phyloP scores from a whole-genome alignment of 2,329 filamentous ascomycete genomes.

The Aspergillus ochraceus region DNA sequence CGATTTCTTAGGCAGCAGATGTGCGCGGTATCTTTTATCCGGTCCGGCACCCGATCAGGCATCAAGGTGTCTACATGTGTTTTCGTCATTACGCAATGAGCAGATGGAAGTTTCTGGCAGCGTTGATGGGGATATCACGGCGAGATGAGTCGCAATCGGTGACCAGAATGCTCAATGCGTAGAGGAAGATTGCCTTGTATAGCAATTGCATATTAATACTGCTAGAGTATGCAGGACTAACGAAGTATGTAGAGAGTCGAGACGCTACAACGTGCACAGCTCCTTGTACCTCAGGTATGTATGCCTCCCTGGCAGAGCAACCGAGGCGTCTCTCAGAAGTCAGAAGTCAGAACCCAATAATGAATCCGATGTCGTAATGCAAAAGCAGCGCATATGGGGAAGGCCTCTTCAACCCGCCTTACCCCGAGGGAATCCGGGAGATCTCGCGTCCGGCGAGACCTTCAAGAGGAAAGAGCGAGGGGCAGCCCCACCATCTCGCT shows the following conservation, averaged over 20 bases:
- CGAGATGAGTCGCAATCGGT: too few relatives aligned
- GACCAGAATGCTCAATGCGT: too few relatives aligned
- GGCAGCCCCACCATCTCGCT: conserved; percentile 37
- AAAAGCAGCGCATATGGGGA: not conserved
- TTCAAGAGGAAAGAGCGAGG: conserved; percentile 9
- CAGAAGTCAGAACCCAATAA: not conserved
- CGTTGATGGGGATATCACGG: not conserved
- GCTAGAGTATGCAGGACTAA: too few relatives aligned
- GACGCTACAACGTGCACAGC: too few relatives aligned
- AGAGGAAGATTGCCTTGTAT: too few relatives aligned
- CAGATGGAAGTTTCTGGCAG: conserved; percentile 16
- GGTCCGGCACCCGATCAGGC: conserved; percentile 16
- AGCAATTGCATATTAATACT: too few relatives aligned
- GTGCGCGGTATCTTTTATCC: conserved; percentile 10
- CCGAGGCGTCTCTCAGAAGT: not conserved
- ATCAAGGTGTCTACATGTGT: conserved; percentile 17
- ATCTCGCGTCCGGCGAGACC: conserved; percentile 31
- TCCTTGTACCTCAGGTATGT: too few relatives aligned
- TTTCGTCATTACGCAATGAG: conserved; percentile 26
- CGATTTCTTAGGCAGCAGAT: conserved; percentile 3
- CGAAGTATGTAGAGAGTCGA: too few relatives aligned
- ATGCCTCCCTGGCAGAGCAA: too few relatives aligned
- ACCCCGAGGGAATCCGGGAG: conserved; percentile 39
- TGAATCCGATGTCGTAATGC: not conserved
- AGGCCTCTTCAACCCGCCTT: conserved; percentile 20